Evolutionary conservation across 306 rosid genomes (phyloP), one percentile per base, ranked within the genome.

Genomic region (Begonia masoniana): DNA sequence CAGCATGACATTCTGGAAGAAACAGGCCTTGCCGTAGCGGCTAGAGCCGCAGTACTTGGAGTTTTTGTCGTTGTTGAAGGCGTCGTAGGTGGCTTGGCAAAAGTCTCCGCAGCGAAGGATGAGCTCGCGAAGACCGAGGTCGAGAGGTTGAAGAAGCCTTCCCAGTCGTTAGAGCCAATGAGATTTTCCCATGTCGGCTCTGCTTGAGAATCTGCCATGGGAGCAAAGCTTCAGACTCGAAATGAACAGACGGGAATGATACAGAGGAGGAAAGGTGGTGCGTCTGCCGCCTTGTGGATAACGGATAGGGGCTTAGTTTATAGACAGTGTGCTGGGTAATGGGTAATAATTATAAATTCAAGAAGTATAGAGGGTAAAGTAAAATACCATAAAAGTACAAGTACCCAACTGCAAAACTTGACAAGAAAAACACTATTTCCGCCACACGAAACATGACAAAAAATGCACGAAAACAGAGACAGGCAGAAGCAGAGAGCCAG

Each of bases 31-130:
- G 12, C 82, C 82, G 66, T 73, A 80, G 42, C 85, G 78, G 76
- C 86, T 71, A 19, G 85, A 58, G 53, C 94, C 88, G 47, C 83
- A 76, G 73, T 68, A 84, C 49, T 43, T 60, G 7, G 94, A 84
- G 81, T 78, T 73, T 1, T 59, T 17, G 70, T 76, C 83, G 61
- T 77, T 82, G 84, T 74, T 82, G 75, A 81, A 85, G 57, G 87
- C 62, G 55, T 85, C 87, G 68, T 85, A 77, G 42, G 95, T 82
- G 56, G 79, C 80, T 52, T 82, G 82, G 61, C 81, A 68, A 63
- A 82, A 63, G 77, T 85, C 83, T 0, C 91, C 91, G 54, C 72
- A 67, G 0, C 81, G 84, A 66, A 85, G 79, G 68, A 85, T 77
- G 14, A 85, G 74, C 51, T 56, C 35, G 5, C 80, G 73, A 67